Evolutionary conservation across 108 stramenopile species (phyloP).

Genomic region (Pseudonitzschia multiseries): DNA sequence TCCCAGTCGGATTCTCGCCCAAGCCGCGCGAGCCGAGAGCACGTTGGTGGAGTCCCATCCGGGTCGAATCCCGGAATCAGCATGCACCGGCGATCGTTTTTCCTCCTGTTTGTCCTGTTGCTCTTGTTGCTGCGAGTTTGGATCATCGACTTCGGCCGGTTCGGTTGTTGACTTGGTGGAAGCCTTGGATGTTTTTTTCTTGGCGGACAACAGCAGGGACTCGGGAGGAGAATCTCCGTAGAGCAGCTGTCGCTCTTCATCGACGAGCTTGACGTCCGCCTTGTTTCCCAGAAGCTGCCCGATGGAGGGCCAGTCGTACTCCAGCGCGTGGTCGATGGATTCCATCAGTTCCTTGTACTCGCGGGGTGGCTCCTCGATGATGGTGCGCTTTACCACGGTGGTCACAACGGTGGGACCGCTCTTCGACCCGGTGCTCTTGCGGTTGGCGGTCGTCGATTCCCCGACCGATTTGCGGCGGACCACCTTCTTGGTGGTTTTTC

Average conservation of each 20-base stretch:
- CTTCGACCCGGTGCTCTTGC: conserved; percentile 3
- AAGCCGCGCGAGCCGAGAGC: conserved; percentile 66
- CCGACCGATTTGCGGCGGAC: conserved; percentile 1
- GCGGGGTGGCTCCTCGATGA: conserved; percentile 36
- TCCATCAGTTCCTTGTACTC: conserved; percentile 77
- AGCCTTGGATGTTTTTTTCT: conserved; percentile 3
- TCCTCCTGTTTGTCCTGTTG: neutral
- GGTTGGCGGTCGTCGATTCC: conserved; percentile 9
- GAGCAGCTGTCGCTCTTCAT: conserved; percentile 65
- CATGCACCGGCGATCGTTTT: neutral
- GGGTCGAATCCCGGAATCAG: conserved; percentile 13
- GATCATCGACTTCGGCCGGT: neutral
- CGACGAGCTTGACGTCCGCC: conserved; percentile 34
- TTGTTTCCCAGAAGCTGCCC: conserved; percentile 50
- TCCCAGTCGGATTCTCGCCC: conserved; percentile 63
- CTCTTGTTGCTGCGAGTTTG: conserved; percentile 14
- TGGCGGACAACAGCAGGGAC: neutral
- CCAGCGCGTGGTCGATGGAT: conserved; percentile 70
- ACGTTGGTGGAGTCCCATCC: conserved; percentile 73
- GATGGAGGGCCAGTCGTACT: conserved; percentile 62
- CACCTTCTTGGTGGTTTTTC: conserved; percentile 16
- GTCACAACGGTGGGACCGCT: conserved; percentile 22
- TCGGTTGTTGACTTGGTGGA: neutral
- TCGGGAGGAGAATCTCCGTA: conserved; percentile 42
- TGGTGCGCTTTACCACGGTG: neutral